Percentiles rank a stretch among this genome's conserved stretches.
Evolutionary conservation across 2,329 filamentous ascomycete genomes (phyloP).

Genomic region (Aspergillus cejpii): DNA sequence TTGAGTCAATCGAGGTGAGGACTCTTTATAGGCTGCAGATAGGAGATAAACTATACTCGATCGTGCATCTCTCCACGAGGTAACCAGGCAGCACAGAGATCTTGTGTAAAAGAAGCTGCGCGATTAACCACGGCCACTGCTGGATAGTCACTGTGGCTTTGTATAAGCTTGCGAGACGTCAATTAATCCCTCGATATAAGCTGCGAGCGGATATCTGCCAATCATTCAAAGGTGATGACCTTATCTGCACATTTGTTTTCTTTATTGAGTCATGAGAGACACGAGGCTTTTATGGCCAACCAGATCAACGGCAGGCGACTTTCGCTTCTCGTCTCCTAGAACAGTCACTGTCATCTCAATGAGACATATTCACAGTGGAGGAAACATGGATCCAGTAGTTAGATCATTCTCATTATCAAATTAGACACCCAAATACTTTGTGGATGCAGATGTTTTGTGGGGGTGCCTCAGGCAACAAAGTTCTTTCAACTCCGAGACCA

Average conservation of each 20-base stretch:
- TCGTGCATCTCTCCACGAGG: background rate
- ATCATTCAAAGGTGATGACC: background rate
- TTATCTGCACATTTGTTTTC: background rate
- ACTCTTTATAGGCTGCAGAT: background rate
- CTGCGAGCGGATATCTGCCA: background rate
- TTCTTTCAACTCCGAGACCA: too few species aligned
- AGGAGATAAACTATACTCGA: background rate
- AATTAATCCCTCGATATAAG: background rate
- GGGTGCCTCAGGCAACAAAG: too few species aligned
- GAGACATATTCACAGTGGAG: too few species aligned
- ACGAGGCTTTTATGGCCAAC: background rate
- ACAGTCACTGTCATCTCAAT: too few species aligned
- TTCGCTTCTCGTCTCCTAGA: too few species aligned
- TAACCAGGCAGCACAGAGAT: background rate
- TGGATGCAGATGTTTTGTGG: too few species aligned
- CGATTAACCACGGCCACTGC: background rate
- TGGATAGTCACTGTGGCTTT: background rate
- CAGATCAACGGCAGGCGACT: too few species aligned
- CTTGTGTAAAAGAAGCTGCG: background rate
- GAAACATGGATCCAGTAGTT: too few species aligned
- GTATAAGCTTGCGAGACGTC: background rate
- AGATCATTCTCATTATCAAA: too few species aligned
- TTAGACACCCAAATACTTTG: too few species aligned
- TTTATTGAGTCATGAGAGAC: background rate
- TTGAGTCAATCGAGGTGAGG: too few species aligned